Conservation (phyloP, 192 early-diverging fungal genomes). For the Umbelopsis isabellina region DNA sequence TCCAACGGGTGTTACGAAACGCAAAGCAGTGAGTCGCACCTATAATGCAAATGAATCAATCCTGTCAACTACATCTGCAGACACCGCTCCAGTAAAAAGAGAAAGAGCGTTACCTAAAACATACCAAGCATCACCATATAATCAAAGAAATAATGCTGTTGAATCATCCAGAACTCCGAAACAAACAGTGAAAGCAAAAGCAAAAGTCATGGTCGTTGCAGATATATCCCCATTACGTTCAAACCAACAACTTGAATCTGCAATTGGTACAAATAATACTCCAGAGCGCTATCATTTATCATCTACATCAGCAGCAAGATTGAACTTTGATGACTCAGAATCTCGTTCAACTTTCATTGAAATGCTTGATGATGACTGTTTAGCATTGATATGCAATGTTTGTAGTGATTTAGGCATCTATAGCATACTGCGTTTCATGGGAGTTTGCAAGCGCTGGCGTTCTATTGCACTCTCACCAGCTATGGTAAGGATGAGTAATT, state of each 20-base stretch:
- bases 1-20: not conserved
- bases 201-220: not conserved
- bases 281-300: too few relatives aligned
- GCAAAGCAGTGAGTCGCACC: not conserved
- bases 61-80: not conserved
- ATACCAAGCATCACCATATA: not conserved
- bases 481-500: not conserved
- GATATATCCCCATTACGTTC: not conserved
- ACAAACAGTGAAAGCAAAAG: not conserved
- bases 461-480: slow-evolving; percentile 3
- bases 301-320: too few relatives aligned
- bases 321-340: not conserved
- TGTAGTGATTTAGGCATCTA: not conserved
- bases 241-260: too few relatives aligned
- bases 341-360: not conserved
- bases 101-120: not conserved
- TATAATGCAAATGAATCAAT: not conserved
- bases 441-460: slow-evolving; percentile 19
- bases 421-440: not conserved
- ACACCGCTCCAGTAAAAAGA: not conserved
- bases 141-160: not conserved
- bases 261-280: too few relatives aligned
- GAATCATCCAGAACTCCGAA: not conserved
- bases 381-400: not conserved
- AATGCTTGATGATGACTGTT: slow-evolving; percentile 8